These are phyloP conservation scores for Kwoniella newhampshirensis DNA, from an alignment of 768 basidiomycete genomes.

Conservation along the genomic window DNA sequence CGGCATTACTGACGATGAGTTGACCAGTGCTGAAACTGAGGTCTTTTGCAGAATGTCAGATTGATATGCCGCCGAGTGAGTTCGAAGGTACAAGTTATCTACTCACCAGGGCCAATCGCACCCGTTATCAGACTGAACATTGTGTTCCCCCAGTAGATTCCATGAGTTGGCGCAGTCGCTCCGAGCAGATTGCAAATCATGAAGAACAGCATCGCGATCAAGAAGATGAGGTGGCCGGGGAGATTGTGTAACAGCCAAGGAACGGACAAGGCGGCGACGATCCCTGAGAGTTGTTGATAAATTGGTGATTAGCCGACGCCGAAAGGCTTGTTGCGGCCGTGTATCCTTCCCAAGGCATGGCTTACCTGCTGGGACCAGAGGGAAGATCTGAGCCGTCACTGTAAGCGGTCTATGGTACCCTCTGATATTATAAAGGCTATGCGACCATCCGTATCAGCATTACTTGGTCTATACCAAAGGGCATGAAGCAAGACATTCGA, in stretches of 20 bases:
- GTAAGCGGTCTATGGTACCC: constrained; percentile 18
- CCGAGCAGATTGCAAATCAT: constrained; percentile 22
- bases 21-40: constrained; percentile 29
- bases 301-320: no score
- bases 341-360: no score
- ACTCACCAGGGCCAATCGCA: constrained; percentile 16
- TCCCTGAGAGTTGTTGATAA: constrained; percentile 12
- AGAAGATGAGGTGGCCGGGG: constrained; percentile 24
- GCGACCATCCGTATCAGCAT: background rate
- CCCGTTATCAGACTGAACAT: constrained; percentile 17
- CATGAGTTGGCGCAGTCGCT: constrained; percentile 15
- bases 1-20: constrained; percentile 29
- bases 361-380: constrained; percentile 22
- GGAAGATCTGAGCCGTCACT: constrained; percentile 26
- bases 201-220: constrained; percentile 32
- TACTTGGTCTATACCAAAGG: no score
- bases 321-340: no score
- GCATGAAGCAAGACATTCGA: no score
- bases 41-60: constrained; percentile 4
- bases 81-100: no score
- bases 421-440: constrained; percentile 12
- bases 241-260: constrained; percentile 25
- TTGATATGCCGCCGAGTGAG: no score
- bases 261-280: constrained; percentile 24
- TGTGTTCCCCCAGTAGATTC: constrained; percentile 29